Evolutionary conservation across 805 yeast species (phyloP).

Genomic region (Wickerhamiella sorbophila): DNA sequence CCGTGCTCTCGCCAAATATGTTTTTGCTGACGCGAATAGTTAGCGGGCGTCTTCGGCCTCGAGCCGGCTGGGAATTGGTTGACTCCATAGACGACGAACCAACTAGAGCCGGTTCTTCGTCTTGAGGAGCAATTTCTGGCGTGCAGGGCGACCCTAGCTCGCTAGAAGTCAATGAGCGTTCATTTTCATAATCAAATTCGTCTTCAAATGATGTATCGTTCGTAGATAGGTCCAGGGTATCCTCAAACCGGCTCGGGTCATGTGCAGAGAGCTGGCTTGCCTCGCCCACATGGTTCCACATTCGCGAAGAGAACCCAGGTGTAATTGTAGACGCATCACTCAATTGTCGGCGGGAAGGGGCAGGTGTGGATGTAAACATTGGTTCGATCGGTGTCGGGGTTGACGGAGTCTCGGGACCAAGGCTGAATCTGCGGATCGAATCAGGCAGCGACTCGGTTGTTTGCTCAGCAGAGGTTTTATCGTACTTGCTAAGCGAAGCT

Average conservation of each 20-base stretch:
- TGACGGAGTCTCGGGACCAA: conserved; percentile 8
- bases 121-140: conserved; percentile 14
- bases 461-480: background rate
- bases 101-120: background rate
- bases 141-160: conserved; percentile 15
- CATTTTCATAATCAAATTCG: background rate
- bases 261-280: background rate
- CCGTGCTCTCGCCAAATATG: conserved; percentile 1
- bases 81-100: conserved; percentile 5
- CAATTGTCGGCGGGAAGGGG: conserved; percentile 10
- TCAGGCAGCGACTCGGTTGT: conserved; percentile 5
- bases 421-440: conserved; percentile 1
- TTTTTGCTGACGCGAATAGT: background rate
- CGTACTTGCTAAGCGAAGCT: background rate
- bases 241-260: background rate
- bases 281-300: background rate
- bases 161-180: conserved; percentile 7
- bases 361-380: conserved; percentile 10
- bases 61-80: background rate
- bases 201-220: background rate
- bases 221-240: background rate
- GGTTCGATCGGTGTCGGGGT: conserved; percentile 14
- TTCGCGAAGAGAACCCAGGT: conserved; percentile 11
- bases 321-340: conserved; percentile 17
- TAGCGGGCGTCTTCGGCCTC: background rate